Evolutionary conservation across 2,329 filamentous ascomycete species (phyloP), one percentile per base, ranked within the genome.

Genomic region (Chaetomiaceae sp.): DNA sequence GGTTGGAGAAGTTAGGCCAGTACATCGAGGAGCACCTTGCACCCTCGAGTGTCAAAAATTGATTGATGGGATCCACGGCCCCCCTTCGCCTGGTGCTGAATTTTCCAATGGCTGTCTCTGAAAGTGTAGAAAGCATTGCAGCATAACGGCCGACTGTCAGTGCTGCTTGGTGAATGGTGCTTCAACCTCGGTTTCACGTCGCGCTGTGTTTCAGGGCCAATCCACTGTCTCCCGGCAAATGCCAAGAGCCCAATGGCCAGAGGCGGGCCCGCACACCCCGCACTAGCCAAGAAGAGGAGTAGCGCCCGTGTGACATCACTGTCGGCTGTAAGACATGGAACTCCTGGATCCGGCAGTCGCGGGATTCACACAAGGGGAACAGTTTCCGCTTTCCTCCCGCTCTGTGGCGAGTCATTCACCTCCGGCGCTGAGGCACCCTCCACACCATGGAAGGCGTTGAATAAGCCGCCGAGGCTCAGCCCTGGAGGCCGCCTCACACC

Each of bases 1-100:
- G 80, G 0, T 64, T 95, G 63, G 75, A 80, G 59, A 69, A 64
- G 61, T 63, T 80, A 34, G 67, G 67, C 5, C 52, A 37, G 2
- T 79, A 77, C 62, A 53, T 80, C 7, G 60, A 62, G 23, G 58
- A 69, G 38, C 42, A 68, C 48, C 9, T 27, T 5, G 25, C 5
- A 27, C 5, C 25, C 5, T 27, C 25, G 25, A 9, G 25, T 5
- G 25, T 27, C 9, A 27, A 27, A 5, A 27, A 27, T 27, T 27
- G 5, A 5, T 27, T 9, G 25, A n/a, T n/a, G n/a, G n/a, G n/a
- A n/a, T n/a, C n/a, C n/a, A n/a, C n/a, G n/a, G n/a, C n/a, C n/a
- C n/a, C n/a, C n/a, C n/a, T n/a, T n/a, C n/a, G n/a, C n/a, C n/a
- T n/a, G n/a, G n/a, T n/a, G n/a, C n/a, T n/a, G n/a, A n/a, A n/a